Conservation (phyloP, 768 basidiomycete species). For the Sistotremastrum niveocremeum region DNA sequence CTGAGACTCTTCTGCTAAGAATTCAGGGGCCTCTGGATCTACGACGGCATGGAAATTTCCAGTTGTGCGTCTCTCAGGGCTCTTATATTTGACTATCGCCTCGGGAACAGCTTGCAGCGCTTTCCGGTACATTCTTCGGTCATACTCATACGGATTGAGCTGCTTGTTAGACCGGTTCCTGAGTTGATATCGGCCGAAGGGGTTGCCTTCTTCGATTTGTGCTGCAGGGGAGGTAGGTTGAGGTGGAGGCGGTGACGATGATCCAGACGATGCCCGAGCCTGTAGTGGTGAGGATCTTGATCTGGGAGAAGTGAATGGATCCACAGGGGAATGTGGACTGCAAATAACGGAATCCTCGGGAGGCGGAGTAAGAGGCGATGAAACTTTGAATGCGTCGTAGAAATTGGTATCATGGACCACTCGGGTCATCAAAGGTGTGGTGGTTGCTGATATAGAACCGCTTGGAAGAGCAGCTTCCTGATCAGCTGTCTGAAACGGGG, state of each 20-base stretch:
- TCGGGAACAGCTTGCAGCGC: conserved; percentile 45
- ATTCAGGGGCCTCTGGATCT: conserved; percentile 5
- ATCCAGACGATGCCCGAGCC: conserved; percentile 1
- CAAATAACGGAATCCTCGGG: too few species aligned
- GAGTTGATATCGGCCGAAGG: conserved; percentile 32
- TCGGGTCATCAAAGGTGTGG: too few species aligned
- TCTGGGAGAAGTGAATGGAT: neutral
- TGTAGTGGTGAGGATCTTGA: neutral
- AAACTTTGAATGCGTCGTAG: too few species aligned
- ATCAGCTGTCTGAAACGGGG: too few species aligned
- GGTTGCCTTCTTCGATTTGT: neutral
- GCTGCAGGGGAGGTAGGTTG: neutral
- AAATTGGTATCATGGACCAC: too few species aligned
- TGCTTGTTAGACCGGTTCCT: conserved; percentile 43
- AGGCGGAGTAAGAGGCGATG: too few species aligned
- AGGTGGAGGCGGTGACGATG: neutral
- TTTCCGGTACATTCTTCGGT: conserved; percentile 37
- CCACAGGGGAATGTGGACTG: neutral
- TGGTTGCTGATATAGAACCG: too few species aligned
- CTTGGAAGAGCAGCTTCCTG: too few species aligned
- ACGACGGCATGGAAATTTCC: neutral
- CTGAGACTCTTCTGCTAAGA: conserved; percentile 8
- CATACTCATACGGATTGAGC: conserved; percentile 46
- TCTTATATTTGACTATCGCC: conserved; percentile 44
- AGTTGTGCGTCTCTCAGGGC: conserved; percentile 12